Conservation (phyloP, 805 yeast genomes). For the Debaryomyces maramus region DNA sequence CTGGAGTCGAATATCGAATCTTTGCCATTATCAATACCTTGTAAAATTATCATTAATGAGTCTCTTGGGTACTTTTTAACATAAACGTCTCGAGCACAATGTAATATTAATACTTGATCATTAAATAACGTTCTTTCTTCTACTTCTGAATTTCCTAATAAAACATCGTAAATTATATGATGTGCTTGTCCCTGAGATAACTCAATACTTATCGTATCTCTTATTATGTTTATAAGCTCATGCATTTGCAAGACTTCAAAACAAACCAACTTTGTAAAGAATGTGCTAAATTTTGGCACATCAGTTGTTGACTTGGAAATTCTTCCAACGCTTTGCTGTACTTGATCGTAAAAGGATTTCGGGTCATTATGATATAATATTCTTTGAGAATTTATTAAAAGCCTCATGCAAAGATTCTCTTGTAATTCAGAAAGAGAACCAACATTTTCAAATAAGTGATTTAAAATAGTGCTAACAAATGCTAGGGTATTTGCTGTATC, state of each 20-base stretch:
- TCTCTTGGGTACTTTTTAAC: constrained; percentile 10
- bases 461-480: constrained; percentile 7
- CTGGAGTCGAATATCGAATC: constrained; percentile 4
- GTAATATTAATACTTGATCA: constrained; percentile 14
- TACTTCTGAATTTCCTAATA: constrained; percentile 8
- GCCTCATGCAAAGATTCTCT: constrained; percentile 8
- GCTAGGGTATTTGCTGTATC: neutral
- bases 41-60: constrained; percentile 13
- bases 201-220: constrained; percentile 3
- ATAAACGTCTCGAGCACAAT: constrained; percentile 13
- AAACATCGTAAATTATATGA: constrained; percentile 8
- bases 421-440: constrained; percentile 3
- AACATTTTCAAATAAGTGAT: constrained; percentile 10
- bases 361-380: constrained; percentile 5
- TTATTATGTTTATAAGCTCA: constrained; percentile 14
- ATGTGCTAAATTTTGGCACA: constrained; percentile 3
- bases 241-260: constrained; percentile 16
- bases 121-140: constrained; percentile 5
- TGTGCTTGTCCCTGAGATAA: constrained; percentile 2
- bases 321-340: constrained; percentile 7
- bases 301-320: constrained; percentile 1
- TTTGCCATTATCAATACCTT: constrained; percentile 10
- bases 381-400: constrained; percentile 11
- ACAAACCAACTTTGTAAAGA: constrained; percentile 16
- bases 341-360: constrained; percentile 8